Evolutionary conservation across 164 flowering plant species (phyloP).

Genomic region (Nymphaea thermarum): DNA sequence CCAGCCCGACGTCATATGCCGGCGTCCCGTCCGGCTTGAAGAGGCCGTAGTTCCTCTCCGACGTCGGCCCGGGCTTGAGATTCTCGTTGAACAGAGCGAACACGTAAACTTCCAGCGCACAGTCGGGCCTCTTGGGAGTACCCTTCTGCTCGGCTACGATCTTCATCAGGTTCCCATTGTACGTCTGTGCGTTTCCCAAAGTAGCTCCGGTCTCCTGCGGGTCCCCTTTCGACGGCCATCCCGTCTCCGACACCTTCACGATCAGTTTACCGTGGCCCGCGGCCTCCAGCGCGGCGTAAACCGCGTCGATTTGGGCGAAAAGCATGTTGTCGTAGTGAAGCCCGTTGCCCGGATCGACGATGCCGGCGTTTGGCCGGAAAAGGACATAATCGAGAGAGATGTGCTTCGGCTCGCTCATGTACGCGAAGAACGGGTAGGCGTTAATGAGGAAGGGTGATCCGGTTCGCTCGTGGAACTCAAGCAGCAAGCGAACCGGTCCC

Average conservation of each 20-base stretch:
- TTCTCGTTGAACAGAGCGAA: slow-evolving; percentile 45
- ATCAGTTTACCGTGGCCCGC: slow-evolving; percentile 19
- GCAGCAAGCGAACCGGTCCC: slow-evolving; percentile 2
- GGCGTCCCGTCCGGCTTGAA: slow-evolving; percentile 39
- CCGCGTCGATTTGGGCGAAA: slow-evolving; percentile 37
- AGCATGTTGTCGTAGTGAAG: slow-evolving; percentile 40
- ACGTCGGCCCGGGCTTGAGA: slow-evolving; percentile 35
- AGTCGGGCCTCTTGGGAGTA: slow-evolving; percentile 33
- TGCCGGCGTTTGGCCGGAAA: slow-evolving; percentile 20
- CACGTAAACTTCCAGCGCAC: slow-evolving; percentile 18
- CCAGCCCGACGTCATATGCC: slow-evolving; percentile 25
- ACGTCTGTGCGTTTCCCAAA: slow-evolving; percentile 31
- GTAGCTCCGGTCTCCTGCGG: slow-evolving; percentile 33
- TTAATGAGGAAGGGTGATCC: slow-evolving; percentile 20
- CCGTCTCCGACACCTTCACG: slow-evolving; percentile 38
- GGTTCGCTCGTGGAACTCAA: slow-evolving; percentile 14
- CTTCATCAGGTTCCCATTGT: slow-evolving; percentile 29
- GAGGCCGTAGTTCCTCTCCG: slow-evolving; percentile 39
- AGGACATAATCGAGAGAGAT: slow-evolving; percentile 28
- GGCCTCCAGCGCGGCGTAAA: slow-evolving; percentile 9
- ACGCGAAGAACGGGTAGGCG: slow-evolving; percentile 26
- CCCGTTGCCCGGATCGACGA: slow-evolving; percentile 16
- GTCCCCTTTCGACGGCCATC: slow-evolving; percentile 48
- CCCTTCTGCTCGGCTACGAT: slow-evolving; percentile 22
- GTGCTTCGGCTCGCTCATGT: slow-evolving; percentile 22